Conservation (phyloP, 106 monocot species). For the Xerophyta viscosa region DNA sequence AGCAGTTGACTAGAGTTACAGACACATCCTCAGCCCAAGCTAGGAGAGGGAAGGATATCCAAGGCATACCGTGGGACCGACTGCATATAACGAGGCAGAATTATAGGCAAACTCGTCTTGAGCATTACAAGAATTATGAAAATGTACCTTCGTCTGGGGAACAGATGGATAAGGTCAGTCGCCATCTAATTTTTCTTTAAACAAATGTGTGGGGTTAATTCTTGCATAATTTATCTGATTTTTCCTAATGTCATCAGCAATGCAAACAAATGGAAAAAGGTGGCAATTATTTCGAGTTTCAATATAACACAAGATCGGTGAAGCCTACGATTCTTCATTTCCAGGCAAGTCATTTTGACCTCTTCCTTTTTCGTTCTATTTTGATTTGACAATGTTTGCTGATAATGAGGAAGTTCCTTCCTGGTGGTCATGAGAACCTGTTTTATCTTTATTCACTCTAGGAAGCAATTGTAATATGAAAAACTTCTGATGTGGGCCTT, state of each 20-base stretch:
- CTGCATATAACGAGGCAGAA: slow-evolving; percentile 43
- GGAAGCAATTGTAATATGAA: too few relatives aligned
- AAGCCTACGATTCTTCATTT: slow-evolving; percentile 79
- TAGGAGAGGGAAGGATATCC: slow-evolving; percentile 59
- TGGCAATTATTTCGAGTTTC: slow-evolving; percentile 58
- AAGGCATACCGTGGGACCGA: slow-evolving; percentile 63
- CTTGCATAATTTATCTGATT: too few relatives aligned
- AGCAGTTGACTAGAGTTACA: slow-evolving; percentile 28
- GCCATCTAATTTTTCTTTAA: slow-evolving; percentile 2
- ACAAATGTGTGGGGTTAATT: too few relatives aligned
- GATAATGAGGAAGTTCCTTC: too few relatives aligned
- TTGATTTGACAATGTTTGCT: too few relatives aligned
- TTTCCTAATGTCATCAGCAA: slow-evolving; percentile 20
- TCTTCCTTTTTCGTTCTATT: too few relatives aligned
- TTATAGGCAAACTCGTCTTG: slow-evolving; percentile 54
- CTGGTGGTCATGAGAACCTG: too few relatives aligned
- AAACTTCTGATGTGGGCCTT: too few relatives aligned
- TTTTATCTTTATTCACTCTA: too few relatives aligned
- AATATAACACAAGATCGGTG: slow-evolving; percentile 62
- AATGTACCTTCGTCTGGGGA: slow-evolving; percentile 48
- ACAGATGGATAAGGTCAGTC: slow-evolving; percentile 31
- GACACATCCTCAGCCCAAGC: slow-evolving; percentile 46
- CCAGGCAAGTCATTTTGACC: too few relatives aligned
- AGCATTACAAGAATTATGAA: slow-evolving; percentile 65
- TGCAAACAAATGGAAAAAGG: slow-evolving; percentile 61